Base-by-base conservation (phyloP, 1,139 yeast genomes). In the Saccharomyces pastorianus region DNA sequence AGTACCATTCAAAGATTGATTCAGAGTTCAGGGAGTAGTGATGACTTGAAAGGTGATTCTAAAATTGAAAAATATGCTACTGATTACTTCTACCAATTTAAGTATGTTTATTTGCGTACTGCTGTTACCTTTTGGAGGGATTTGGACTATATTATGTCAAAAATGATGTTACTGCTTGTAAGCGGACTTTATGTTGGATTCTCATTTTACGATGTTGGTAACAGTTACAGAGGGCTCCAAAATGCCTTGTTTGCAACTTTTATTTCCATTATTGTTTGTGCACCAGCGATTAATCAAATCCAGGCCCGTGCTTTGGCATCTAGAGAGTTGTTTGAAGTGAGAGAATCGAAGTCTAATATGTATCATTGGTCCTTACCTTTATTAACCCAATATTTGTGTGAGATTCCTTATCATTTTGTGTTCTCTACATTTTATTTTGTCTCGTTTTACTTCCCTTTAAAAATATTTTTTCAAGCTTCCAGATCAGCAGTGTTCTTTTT, bases 291-390 rank as follows among this genome's bases (percentile, higher is more conserved):
- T 58, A 68, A 79, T 27, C 72, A 75, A 60, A 72, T 70, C 32
- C 78, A 76, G 58, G 79, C 61, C 32, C 63, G 65, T 57, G 83
- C 83, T 13, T 73, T 78, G 54, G 71, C 69, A 32, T 72, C 80
- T 5, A 73, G 84, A 64, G 83, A 80, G 55, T 67, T 81, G 49
- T 82, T 66, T 61, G 85, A 82, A 68, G 80, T 79, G 20, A 74
- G 87, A 64, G 88, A 82, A 64, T 76, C 79, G 52, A 75, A 78
- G 57, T 80, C 85, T 5, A 81, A 81, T 61, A 82, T 84, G 51
- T 82, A 78, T 71, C 84, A 81, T 61, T 82, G 85, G 84, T 73
- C 82, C 11, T 68, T 79, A 46, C 68, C 82, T 66, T 69, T 82
- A 29, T 49, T 80, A 13, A 68, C 80, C 3, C 84, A 81, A 61